Conservation (phyloP, 1,284 basidiomycete genomes). For the Xanthoconium separans region DNA sequence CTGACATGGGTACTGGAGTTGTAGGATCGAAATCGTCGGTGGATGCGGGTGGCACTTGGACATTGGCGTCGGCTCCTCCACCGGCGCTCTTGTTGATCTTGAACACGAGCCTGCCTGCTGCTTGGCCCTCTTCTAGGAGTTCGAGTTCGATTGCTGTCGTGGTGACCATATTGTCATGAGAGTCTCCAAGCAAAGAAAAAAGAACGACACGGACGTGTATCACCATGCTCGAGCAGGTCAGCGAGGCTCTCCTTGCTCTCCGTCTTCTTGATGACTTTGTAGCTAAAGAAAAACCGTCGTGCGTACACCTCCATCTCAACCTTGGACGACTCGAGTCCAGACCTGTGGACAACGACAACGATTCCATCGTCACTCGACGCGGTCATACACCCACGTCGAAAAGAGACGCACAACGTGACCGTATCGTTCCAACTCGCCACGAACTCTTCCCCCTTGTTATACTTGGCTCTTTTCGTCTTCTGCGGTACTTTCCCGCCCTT, state of each 20-base stretch:
- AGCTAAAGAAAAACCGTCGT: conserved; percentile 32
- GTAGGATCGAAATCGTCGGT: not conserved
- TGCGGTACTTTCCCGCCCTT: conserved; percentile 30
- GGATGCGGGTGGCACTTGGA: conserved; percentile 7
- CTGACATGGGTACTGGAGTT: conserved; percentile 5
- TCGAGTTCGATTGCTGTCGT: conserved; percentile 30
- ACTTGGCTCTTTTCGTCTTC: conserved; percentile 28
- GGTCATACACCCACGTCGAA: too few relatives aligned
- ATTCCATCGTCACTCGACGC: not conserved
- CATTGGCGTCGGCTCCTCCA: not conserved
- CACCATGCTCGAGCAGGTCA: conserved; percentile 32
- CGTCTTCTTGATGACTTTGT: conserved; percentile 35
- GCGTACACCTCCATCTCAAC: conserved; percentile 35
- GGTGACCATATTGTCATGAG: not conserved
- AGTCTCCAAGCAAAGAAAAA: too few relatives aligned
- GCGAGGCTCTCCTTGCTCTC: conserved; percentile 34
- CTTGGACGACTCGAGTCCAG: conserved; percentile 32
- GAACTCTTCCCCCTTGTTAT: conserved; percentile 27
- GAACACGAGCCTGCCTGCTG: conserved; percentile 29
- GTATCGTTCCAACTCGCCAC: conserved; percentile 29
- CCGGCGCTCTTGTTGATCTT: conserved; percentile 21
- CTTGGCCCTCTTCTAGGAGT: conserved; percentile 31
- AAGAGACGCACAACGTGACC: conserved; percentile 24
- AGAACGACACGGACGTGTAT: conserved; percentile 25
- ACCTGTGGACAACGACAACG: conserved; percentile 8